Base-by-base conservation (phyloP, 2,329 filamentous ascomycete genomes). In the Penicillium freii region DNA sequence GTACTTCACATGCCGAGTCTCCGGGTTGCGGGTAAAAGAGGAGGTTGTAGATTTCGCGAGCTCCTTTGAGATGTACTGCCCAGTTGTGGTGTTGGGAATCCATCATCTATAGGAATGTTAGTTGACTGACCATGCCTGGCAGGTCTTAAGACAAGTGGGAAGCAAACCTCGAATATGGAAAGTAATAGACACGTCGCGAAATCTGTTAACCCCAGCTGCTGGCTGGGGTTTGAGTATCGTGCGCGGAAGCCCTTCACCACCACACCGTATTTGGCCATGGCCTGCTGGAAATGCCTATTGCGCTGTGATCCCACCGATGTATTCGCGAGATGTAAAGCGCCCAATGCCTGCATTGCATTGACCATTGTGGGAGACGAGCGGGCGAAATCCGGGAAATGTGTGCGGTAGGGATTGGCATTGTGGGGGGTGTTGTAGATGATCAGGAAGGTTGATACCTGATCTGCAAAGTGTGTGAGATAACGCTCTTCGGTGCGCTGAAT, bases 321-420 rank as follows among this genome's bases (percentile, higher is more conserved):
- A 39, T 74, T 75, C n/a, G 74, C 71, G n/a, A 76, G 64, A 57
- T 77, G 74, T 52, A 77, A 69, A 29, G 74, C 74, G 10, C 74
- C 74, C 27, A 77, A 60, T 19, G 74, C 74, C 56, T 75, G 69
- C 74, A 77, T 76, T 17, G 73, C 71, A 50, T 67, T 70, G 19
- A 67, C 65, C 65, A 75, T 72, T 7, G 73, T 72, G 2, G 70
- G 67, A 6, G 69, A 74, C 1, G 70, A 69, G 33, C 60, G 69
- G 3, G 72, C 68, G 19, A 74, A 59, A 27, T 72, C 69, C 5
- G 72, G 72, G 33, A 74, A 74, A 49, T 65, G 65, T 29, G 59
- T 60, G 34, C 71, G 71, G 47, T 70, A 76, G 1, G 75, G 75
- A 44, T 76, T 76, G 34, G 68, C 64, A 57, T 73, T 74, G 56